A percentile compares a stretch with the other conserved stretches of the same genome.
These are phyloP conservation scores for Phytophthora tubulina DNA, from an alignment of 352 stramenopile genomes.

Conservation along the genomic window DNA sequence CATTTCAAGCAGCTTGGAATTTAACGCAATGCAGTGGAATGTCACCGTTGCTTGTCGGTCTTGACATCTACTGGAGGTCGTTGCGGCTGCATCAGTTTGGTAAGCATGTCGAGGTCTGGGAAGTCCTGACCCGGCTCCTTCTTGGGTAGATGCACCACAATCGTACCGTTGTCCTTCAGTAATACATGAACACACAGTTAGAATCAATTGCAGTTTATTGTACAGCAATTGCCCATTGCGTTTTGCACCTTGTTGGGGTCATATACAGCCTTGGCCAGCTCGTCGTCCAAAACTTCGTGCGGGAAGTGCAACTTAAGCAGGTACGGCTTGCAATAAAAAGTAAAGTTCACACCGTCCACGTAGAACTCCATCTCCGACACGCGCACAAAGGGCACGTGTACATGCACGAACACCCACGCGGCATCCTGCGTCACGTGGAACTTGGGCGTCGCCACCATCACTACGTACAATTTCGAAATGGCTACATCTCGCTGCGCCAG, in stretches of 20 bases:
- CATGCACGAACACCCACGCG: slow-evolving; percentile 86
- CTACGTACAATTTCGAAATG: slow-evolving; percentile 56
- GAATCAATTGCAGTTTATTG: slow-evolving; percentile 2
- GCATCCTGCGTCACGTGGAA: slow-evolving; percentile 89
- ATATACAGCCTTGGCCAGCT: slow-evolving; percentile 91
- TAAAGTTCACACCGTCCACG: slow-evolving; percentile 91
- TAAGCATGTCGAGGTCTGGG: slow-evolving; percentile 93
- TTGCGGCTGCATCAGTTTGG: slow-evolving; percentile 88
- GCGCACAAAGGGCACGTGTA: slow-evolving; percentile 92
- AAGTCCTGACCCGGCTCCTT: slow-evolving; percentile 89
- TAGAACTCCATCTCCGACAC: slow-evolving; percentile 94
- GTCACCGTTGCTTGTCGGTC: slow-evolving; percentile 41
- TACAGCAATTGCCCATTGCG: slow-evolving; percentile 2
- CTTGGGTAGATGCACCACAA: slow-evolving; percentile 93
- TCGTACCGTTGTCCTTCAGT: slow-evolving; percentile 91
- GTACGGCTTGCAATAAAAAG: slow-evolving; percentile 98
- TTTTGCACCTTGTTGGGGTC: slow-evolving; percentile 85
- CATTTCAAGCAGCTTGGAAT: background rate
- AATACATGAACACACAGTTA: slow-evolving; percentile 2
- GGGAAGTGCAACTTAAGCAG: slow-evolving; percentile 97
- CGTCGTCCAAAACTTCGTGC: slow-evolving; percentile 89
- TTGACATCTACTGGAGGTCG: slow-evolving; percentile 53
- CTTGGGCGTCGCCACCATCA: slow-evolving; percentile 82
- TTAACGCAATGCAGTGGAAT: background rate
- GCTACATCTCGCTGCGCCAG: slow-evolving; percentile 24